phyloP scores from a whole-genome alignment of 2,329 filamentous ascomycete species.

The Xylaria sp. region DNA sequence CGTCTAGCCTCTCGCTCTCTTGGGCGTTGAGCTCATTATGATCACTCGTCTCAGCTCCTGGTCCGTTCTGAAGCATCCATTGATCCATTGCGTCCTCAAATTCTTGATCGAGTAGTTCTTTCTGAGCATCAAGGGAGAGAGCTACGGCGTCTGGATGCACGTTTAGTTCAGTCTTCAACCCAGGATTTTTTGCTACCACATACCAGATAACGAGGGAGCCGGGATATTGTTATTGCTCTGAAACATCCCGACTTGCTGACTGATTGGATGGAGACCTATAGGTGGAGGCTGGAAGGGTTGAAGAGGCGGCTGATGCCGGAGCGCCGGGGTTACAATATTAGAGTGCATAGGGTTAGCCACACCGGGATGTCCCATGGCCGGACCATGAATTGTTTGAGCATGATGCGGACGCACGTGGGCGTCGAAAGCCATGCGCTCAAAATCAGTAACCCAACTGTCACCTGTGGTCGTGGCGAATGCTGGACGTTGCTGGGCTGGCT shows the following conservation, averaged over 20 bases:
- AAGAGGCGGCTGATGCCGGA: neutral
- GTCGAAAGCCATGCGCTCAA: slow-evolving; percentile 58
- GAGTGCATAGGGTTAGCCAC: neutral
- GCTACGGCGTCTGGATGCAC: slow-evolving; percentile 5
- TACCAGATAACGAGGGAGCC: slow-evolving; percentile 12
- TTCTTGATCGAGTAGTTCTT: slow-evolving; percentile 32
- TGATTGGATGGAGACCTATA: slow-evolving; percentile 62
- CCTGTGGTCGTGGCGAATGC: slow-evolving; percentile 28
- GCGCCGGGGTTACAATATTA: neutral
- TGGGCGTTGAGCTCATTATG: slow-evolving; percentile 12
- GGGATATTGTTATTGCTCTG: neutral
- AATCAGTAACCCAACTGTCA: slow-evolving; percentile 55
- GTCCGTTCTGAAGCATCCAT: slow-evolving; percentile 41
- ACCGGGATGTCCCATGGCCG: slow-evolving; percentile 9
- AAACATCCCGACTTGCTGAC: neutral
- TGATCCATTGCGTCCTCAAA: slow-evolving; percentile 41
- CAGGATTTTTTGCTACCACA: neutral
- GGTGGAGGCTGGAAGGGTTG: slow-evolving; percentile 12
- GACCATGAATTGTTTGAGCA: slow-evolving; percentile 4
- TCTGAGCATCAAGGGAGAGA: slow-evolving; percentile 11
- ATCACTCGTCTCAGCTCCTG: slow-evolving; percentile 13
- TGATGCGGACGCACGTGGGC: slow-evolving; percentile 2
- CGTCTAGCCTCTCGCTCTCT: slow-evolving; percentile 28
- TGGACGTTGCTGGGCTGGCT: slow-evolving; percentile 5
- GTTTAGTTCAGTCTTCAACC: slow-evolving; percentile 9